Evolutionary conservation across 208 protist genomes (phyloP).

Genomic region (Trypanosoma conorhini): DNA sequence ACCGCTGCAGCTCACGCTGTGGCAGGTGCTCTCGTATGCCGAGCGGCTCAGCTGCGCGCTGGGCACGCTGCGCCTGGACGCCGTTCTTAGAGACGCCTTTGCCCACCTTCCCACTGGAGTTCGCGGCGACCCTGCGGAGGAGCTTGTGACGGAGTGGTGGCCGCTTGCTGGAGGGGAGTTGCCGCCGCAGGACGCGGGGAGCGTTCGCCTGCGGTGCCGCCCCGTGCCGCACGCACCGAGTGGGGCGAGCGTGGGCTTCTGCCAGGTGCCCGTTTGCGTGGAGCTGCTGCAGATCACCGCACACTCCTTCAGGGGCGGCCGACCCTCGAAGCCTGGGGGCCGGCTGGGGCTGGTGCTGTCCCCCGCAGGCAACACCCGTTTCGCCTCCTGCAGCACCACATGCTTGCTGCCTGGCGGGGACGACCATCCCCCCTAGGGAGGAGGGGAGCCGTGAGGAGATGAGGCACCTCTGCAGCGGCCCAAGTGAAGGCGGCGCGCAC

Average conservation of each 20-base stretch:
- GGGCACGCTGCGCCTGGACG: constrained; percentile 18
- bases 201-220: constrained; percentile 1
- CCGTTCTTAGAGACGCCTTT: constrained; percentile 11
- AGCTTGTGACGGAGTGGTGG: constrained; percentile 14
- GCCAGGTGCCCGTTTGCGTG: constrained; percentile 18
- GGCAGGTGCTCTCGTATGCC: constrained; percentile 9
- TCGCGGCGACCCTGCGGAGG: background rate
- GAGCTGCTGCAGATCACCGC: constrained; percentile 12
- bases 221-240: background rate
- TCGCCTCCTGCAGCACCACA: constrained; percentile 12
- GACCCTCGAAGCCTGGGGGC: background rate
- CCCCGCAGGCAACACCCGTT: constrained; percentile 3
- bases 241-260: background rate
- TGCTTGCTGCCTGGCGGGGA: background rate
- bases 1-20: constrained; percentile 12
- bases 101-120: background rate
- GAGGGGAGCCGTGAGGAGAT: background rate
- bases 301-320: background rate
- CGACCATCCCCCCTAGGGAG: background rate
- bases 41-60: background rate
- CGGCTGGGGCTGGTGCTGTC: constrained; percentile 13
- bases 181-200: background rate
- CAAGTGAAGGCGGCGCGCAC: background rate
- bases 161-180: background rate
- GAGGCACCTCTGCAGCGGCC: too few relatives aligned